phyloP scores from a whole-genome alignment of 257 asterid genomes.

The Euphrasia confusa region DNA sequence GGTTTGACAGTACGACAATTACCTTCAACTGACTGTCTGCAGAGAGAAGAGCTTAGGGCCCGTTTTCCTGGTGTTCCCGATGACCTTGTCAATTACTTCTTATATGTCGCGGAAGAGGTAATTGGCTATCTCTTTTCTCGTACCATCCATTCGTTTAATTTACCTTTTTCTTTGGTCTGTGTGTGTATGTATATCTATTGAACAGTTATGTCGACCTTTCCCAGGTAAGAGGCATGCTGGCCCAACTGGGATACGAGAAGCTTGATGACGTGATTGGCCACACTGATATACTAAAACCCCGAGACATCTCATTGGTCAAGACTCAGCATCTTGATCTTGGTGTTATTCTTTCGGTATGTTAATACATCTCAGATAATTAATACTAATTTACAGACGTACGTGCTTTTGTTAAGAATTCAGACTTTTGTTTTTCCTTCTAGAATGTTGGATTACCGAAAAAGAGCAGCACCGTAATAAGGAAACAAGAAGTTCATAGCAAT shows the following conservation, averaged over 20 bases:
- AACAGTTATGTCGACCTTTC: slow-evolving; percentile 24
- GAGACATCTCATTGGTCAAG: slow-evolving; percentile 85
- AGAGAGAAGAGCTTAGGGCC: slow-evolving; percentile 98
- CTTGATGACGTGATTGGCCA: slow-evolving; percentile 92
- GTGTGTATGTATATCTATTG: background rate
- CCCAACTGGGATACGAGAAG: slow-evolving; percentile 90
- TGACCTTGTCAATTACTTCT: slow-evolving; percentile 89
- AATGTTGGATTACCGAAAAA: slow-evolving; percentile 77
- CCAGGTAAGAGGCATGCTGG: slow-evolving; percentile 89
- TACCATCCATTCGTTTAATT: no score
- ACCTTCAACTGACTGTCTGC: slow-evolving; percentile 27
- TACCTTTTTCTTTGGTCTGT: no score
- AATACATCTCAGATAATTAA: slow-evolving; percentile 8
- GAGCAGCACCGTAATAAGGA: slow-evolving; percentile 88
- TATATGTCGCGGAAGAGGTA: slow-evolving; percentile 98
- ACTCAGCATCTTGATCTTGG: slow-evolving; percentile 94
- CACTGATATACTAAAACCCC: slow-evolving; percentile 70
- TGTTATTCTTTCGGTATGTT: slow-evolving; percentile 70
- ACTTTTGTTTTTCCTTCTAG: slow-evolving; percentile 32
- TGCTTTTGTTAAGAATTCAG: slow-evolving; percentile 9
- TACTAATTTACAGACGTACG: background rate
- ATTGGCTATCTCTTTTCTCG: background rate
- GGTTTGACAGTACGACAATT: slow-evolving; percentile 12
- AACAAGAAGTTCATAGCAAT: slow-evolving; percentile 85
- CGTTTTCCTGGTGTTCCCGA: slow-evolving; percentile 99